Evolutionary conservation across 2,329 filamentous ascomycete species (phyloP), one percentile per base, ranked within the genome.

Genomic region (Verticillium longisporum): DNA sequence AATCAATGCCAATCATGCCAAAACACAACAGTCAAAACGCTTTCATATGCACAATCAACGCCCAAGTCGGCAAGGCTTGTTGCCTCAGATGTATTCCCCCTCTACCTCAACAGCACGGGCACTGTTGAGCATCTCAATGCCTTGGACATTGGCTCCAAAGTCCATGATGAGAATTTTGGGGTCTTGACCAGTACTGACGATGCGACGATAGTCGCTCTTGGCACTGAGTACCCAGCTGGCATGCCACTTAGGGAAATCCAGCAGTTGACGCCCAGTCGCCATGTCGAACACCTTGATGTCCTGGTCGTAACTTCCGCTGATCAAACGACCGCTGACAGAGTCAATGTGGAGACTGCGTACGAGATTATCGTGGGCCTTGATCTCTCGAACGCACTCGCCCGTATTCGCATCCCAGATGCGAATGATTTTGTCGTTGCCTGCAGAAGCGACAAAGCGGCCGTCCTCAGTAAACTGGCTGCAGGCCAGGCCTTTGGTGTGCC

Each of bases 381-480:
- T 90, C 71, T 90, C 88, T 64, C 88, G 87, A 58, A 96, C 81
- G 67, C 93, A 89, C 68, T 92, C 88, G 64, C 93, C 93, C 1
- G 92, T 97, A 69, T 91, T 90, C 58, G 93, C 92, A 74, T 98
- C 92, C 84, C 96, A 99, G 71, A 98, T 91, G 72, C 96, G 95
- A 64, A 98, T 97, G 57, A 92, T 87, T 74, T 94, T 90, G 77
- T 98, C 95, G 71, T 97, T 99, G 55, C 95, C 95, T 10, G 95
- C 95, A 18, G 92, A 95, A 56, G 96, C 89, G 56, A 99, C 92
- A 66, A 90, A 95, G 59, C 90, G 88, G n/a, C 92, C 92, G 71
- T 99, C 94, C 68, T 97, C 92, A 50, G 89, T 94, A 74, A 98
- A 97, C 73, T 99, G 95, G 60, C 95, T 92, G 74, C 95, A 97